Percentiles rank a stretch among this genome's conserved stretches.
phyloP scores from a whole-genome alignment of 2,329 filamentous ascomycete species.

The Zymoseptoria passerinii region DNA sequence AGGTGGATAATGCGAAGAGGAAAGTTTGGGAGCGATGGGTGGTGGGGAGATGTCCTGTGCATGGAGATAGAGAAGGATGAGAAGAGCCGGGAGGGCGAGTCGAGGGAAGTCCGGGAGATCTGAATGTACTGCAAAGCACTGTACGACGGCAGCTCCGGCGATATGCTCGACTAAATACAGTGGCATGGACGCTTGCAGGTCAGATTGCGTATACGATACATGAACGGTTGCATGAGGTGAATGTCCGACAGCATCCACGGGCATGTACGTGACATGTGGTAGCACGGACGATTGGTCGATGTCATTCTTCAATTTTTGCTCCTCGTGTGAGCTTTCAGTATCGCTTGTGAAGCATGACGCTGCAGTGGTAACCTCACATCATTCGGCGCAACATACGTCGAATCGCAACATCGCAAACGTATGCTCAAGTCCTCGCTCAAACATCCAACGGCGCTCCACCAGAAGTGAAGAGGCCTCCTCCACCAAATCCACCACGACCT shows the following conservation, averaged over 20 bases:
- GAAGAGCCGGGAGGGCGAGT: neutral
- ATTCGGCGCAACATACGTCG: neutral
- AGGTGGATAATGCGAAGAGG: slow-evolving; percentile 42
- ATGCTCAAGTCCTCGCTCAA: neutral
- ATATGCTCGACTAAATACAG: too few relatives aligned
- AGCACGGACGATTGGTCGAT: too few relatives aligned
- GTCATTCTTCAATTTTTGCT: neutral
- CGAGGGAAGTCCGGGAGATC: neutral
- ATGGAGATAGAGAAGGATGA: slow-evolving; percentile 8
- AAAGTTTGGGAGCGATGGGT: slow-evolving; percentile 52
- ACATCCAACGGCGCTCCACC: slow-evolving; percentile 20
- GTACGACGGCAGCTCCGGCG: too few relatives aligned
- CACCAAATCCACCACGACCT: neutral
- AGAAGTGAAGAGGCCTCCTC: slow-evolving; percentile 14
- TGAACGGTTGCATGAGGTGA: too few relatives aligned
- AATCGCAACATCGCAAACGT: neutral
- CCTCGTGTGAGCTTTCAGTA: neutral
- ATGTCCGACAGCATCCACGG: too few relatives aligned
- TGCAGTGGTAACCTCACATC: neutral
- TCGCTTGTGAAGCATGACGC: neutral
- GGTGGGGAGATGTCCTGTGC: slow-evolving; percentile 37
- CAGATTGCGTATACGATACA: too few relatives aligned
- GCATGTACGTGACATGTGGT: too few relatives aligned
- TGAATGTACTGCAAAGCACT: too few relatives aligned
- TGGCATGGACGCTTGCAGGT: too few relatives aligned